phyloP scores from a whole-genome alignment of 257 asterid genomes.

The Verbascum thapsus region DNA sequence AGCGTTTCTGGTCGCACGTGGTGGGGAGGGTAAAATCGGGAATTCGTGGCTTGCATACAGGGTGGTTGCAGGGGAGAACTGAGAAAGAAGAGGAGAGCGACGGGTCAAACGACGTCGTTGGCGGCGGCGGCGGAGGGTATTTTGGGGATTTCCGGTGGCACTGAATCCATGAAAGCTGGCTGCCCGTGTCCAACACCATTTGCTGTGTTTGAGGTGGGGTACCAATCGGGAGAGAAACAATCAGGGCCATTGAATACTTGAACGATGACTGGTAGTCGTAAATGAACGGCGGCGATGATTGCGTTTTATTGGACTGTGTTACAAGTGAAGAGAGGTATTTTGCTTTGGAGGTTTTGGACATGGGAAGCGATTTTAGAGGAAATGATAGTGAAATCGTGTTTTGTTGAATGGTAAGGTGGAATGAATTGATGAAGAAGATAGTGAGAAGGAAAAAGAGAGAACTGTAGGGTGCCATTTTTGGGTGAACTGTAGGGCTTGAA shows the following conservation, averaged over 20 bases:
- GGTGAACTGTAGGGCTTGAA: neutral
- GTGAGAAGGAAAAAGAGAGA: conserved; percentile 28
- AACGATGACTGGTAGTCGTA: conserved; percentile 53
- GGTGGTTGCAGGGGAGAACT: conserved; percentile 67
- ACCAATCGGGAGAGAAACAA: conserved; percentile 80
- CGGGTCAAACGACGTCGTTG: conserved; percentile 67
- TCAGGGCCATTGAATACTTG: conserved; percentile 78
- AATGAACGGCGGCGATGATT: conserved; percentile 30
- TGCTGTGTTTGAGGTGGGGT: conserved; percentile 85
- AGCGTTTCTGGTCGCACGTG: conserved; percentile 67
- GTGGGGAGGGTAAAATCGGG: conserved; percentile 92
- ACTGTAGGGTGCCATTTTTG: conserved; percentile 41
- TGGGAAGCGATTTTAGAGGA: conserved; percentile 50
- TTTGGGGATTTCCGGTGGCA: conserved; percentile 51
- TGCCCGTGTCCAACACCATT: conserved; percentile 90
- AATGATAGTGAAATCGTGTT: conserved; percentile 46
- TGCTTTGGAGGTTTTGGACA: conserved; percentile 37
- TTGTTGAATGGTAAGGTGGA: conserved; percentile 32
- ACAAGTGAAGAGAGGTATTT: conserved; percentile 39
- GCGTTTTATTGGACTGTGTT: neutral
- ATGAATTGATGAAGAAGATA: conserved; percentile 17
- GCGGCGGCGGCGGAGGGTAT: conserved; percentile 44
- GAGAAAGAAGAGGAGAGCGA: conserved; percentile 79
- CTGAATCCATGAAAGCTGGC: conserved; percentile 92
- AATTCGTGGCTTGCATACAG: conserved; percentile 72